These are phyloP conservation scores for Aspergillus phoenicis DNA, from an alignment of 2,329 filamentous ascomycete species.

Conservation along the genomic window DNA sequence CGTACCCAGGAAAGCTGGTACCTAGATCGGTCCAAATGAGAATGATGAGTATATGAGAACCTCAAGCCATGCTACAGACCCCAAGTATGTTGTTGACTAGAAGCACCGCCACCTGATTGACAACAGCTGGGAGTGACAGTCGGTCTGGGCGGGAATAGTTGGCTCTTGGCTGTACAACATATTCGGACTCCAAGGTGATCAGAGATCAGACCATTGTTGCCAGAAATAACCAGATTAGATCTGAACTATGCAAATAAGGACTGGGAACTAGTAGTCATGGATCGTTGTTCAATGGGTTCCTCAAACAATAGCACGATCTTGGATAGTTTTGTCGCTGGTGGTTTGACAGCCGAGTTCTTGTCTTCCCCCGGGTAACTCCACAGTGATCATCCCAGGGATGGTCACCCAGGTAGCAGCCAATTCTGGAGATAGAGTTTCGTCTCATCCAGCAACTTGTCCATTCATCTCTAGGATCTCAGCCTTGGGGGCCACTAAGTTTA, in stretches of 20 bases:
- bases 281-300: constrained; percentile 1
- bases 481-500: not conserved
- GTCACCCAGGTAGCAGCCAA: not conserved
- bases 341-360: not conserved
- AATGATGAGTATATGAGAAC: not conserved
- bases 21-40: constrained; percentile 7
- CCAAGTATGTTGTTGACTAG: not conserved
- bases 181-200: not conserved
- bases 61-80: not conserved
- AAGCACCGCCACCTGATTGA: not conserved
- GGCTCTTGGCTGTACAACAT: constrained; percentile 22
- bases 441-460: not conserved
- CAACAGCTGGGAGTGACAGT: constrained; percentile 1
- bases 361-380: constrained; percentile 8
- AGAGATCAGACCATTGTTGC: not conserved
- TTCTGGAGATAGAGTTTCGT: not conserved
- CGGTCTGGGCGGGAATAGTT: constrained; percentile 18
- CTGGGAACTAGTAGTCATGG: not conserved
- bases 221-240: constrained; percentile 3
- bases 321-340: not conserved
- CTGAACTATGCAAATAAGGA: constrained; percentile 5
- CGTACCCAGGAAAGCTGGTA: constrained; percentile 6
- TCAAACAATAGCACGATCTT: not conserved
- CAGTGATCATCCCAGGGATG: constrained; percentile 18
- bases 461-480: not conserved